phyloP scores from a whole-genome alignment of 495 filamentous ascomycete genomes.

The Podospora pseudoanserina region DNA sequence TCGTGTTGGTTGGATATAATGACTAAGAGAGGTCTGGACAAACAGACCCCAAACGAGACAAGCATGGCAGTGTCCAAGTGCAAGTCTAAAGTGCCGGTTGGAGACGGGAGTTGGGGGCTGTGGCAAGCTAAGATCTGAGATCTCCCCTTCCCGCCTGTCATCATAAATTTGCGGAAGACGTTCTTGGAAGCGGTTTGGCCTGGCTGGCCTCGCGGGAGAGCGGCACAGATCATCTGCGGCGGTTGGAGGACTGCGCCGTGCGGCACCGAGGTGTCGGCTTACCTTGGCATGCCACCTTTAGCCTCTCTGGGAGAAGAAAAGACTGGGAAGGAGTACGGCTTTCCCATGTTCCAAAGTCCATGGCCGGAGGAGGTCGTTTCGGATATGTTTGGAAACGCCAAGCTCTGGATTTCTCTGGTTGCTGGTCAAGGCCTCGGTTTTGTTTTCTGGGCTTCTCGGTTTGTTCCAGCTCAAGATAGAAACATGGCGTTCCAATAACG shows the following conservation, averaged over 20 bases:
- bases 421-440: background rate
- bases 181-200: background rate
- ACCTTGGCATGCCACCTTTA: slow-evolving; percentile 1
- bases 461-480: background rate
- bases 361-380: slow-evolving; percentile 16
- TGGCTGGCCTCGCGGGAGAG: background rate
- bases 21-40: background rate
- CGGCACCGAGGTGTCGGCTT: slow-evolving; percentile 6
- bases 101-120: background rate
- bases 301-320: background rate
- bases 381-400: slow-evolving; percentile 11
- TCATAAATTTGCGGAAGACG: background rate
- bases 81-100: background rate
- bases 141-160: background rate
- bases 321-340: background rate
- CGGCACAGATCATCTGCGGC: background rate
- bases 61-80: background rate
- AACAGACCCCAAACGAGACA: background rate
- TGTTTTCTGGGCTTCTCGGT: background rate
- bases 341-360: background rate
- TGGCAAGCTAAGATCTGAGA: background rate
- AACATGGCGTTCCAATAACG: background rate
- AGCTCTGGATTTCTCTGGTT: background rate
- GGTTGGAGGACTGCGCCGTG: slow-evolving; percentile 10
- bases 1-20: background rate